Evolutionary conservation across 2,329 filamentous ascomycete species (phyloP).

Genomic region (Colletotrichum godetiae): DNA sequence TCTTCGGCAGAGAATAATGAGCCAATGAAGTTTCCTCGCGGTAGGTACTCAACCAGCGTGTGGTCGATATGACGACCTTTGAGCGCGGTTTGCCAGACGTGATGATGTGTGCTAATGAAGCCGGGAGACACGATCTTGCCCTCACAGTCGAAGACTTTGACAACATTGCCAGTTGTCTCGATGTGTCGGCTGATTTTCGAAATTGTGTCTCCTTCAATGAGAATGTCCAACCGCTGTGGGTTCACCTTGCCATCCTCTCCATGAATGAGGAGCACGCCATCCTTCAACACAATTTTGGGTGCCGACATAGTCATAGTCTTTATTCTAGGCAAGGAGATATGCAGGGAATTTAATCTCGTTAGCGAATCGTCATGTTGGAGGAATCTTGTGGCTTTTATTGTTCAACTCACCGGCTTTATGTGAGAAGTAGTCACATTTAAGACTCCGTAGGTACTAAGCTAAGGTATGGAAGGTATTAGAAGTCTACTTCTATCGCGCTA

Average conservation of each 20-base stretch:
- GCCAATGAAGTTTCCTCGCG: slow-evolving; percentile 42
- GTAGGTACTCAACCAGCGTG: slow-evolving; percentile 41
- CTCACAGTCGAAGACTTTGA: slow-evolving; percentile 51
- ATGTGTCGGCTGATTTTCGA: slow-evolving; percentile 51
- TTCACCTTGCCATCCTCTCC: slow-evolving; percentile 9
- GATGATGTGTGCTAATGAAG: slow-evolving; percentile 56
- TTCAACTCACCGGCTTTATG: background rate
- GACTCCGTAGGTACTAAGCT: too few species aligned
- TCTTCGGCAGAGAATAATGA: slow-evolving; percentile 45
- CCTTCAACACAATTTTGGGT: slow-evolving; percentile 1
- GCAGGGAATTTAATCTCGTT: background rate
- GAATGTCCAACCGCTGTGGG: background rate
- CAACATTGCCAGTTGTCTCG: slow-evolving; percentile 40
- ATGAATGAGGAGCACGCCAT: slow-evolving; percentile 1
- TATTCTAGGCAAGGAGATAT: too few species aligned
- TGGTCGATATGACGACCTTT: slow-evolving; percentile 42
- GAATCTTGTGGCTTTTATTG: background rate
- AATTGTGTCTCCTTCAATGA: slow-evolving; percentile 2
- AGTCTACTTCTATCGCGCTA: background rate
- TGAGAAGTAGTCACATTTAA: background rate
- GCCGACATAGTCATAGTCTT: background rate
- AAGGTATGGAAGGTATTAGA: too few species aligned
- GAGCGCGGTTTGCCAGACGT: slow-evolving; percentile 55
- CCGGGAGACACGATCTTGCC: slow-evolving; percentile 53
- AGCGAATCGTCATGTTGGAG: background rate